Percentiles rank a stretch among this genome's conserved stretches.
Conservation (phyloP, 2,329 filamentous ascomycete species). For the Fusarium avenaceum region DNA sequence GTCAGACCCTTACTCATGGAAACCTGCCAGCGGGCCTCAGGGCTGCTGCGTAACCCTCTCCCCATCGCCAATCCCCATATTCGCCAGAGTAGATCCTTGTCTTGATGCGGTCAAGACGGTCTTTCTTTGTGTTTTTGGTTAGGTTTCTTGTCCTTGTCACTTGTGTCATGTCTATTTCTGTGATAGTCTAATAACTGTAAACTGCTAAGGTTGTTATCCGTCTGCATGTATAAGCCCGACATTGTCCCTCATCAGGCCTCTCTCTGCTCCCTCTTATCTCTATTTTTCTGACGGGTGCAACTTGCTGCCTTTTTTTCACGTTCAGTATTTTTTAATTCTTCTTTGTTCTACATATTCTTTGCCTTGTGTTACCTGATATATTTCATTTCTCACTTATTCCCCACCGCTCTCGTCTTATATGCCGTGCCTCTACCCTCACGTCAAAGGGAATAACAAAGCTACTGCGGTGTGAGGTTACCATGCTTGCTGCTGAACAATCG, state of each 20-base stretch:
- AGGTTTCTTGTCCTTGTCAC: not conserved
- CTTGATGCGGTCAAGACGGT: slow-evolving; percentile 22
- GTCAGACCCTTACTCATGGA: slow-evolving; percentile 30
- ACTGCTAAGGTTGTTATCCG: slow-evolving; percentile 9
- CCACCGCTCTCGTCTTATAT: slow-evolving; percentile 4
- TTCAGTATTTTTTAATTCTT: slow-evolving; percentile 4
- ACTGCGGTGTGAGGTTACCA: slow-evolving; percentile 24
- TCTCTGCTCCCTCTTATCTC: slow-evolving; percentile 8
- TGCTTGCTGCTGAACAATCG: slow-evolving; percentile 35
- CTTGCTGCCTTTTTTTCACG: slow-evolving; percentile 13
- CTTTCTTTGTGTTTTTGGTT: not conserved
- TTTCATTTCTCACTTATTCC: not conserved
- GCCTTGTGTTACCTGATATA: not conserved
- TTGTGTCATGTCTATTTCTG: slow-evolving; percentile 25
- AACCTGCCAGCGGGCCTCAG: slow-evolving; percentile 27
- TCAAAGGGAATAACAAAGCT: slow-evolving; percentile 9
- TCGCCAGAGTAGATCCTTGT: slow-evolving; percentile 28
- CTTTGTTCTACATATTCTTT: not conserved
- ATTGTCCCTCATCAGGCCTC: slow-evolving; percentile 16
- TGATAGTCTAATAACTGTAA: slow-evolving; percentile 16
- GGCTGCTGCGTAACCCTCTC: slow-evolving; percentile 34
- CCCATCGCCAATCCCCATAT: not conserved
- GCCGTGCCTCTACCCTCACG: slow-evolving; percentile 12
- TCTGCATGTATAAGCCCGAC: slow-evolving; percentile 30
- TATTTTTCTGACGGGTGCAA: not conserved